Evolutionary conservation across 2,329 filamentous ascomycete species (phyloP), one percentile per base, ranked within the genome.

Genomic region (Talaromyces sp.): DNA sequence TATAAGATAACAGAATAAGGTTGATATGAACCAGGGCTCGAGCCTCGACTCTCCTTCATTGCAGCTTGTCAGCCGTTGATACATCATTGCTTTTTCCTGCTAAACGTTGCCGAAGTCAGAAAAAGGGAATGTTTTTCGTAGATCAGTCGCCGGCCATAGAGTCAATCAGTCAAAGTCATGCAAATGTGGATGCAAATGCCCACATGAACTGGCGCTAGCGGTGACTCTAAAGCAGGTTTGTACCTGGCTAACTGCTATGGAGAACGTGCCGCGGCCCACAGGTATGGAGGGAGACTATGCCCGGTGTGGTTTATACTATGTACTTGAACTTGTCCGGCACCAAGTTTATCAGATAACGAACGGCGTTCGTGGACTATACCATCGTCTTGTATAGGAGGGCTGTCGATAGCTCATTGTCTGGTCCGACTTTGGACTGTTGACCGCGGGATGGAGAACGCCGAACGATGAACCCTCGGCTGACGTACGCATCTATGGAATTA

Each of bases 181-280:
- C 23, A 25, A 52, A 21, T 14, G 50, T 54, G 50, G 50, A 35
- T 54, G 50, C 50, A 5, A 50, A 54, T 54, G 31, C 50, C 50
- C 50, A 54, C 50, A 35, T 54, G 50, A 31, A 54, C 50, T 54
- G 50, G 31, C 9, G 14, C 31, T 54, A 54, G 18, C 3, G 31
- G 12, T 21, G n/a, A n/a, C 31, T 5, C 28, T 35, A 33, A 31
- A 3, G 23, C 25, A 52, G 23, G 28, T 11, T 18, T 52, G 16
- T 33, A 28, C 28, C 16, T 33, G 14, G 23, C 14, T 16, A 52
- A 16, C 39, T 40, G 39, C 39, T 21, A 8, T 6, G 0, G 25
- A 52, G 48, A 52, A 31, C 48, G 48, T 52, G 48, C 28, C 25
- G 48, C 48, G 48, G 48, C 5, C 28, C 48, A n/a, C 2, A 9